phyloP scores from a whole-genome alignment of 2,329 filamentous ascomycete species.

The Neonectria coccinea region DNA sequence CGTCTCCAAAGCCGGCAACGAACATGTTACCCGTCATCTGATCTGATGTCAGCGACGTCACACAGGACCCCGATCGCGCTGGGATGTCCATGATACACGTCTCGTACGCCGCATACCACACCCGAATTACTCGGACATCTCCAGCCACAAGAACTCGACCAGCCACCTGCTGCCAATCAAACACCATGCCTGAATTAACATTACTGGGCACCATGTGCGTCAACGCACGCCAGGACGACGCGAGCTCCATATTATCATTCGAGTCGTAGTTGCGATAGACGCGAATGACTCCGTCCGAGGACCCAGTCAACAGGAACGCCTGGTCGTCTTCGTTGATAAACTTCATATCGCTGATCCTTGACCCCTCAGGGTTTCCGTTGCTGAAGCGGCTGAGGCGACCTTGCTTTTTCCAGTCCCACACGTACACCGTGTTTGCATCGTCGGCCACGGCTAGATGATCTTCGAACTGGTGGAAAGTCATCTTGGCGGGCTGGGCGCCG shows the following conservation, averaged over 20 bases:
- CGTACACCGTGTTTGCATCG: slow-evolving; percentile 87
- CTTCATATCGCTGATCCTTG: slow-evolving; percentile 91
- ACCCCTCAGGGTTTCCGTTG: slow-evolving; percentile 92
- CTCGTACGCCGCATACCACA: slow-evolving; percentile 96
- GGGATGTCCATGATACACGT: slow-evolving; percentile 94
- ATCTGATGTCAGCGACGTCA: slow-evolving; percentile 95
- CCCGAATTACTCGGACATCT: slow-evolving; percentile 92
- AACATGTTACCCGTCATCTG: slow-evolving; percentile 98
- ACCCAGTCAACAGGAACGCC: slow-evolving; percentile 92
- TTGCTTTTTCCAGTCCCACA: slow-evolving; percentile 93
- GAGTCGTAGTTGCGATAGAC: slow-evolving; percentile 94
- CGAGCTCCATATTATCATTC: slow-evolving; percentile 80
- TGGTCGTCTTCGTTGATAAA: slow-evolving; percentile 99
- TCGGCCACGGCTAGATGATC: slow-evolving; percentile 95
- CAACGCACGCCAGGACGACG: slow-evolving; percentile 90
- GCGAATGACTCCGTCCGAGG: slow-evolving; percentile 93
- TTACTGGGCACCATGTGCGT: slow-evolving; percentile 95
- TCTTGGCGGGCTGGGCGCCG: slow-evolving; percentile 86
- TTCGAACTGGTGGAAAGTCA: slow-evolving; percentile 98
- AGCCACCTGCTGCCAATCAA: slow-evolving; percentile 99
- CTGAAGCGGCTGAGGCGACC: slow-evolving; percentile 85
- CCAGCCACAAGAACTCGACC: slow-evolving; percentile 95
- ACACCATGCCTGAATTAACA: slow-evolving; percentile 93
- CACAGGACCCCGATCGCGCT: slow-evolving; percentile 92
- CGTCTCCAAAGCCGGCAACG: slow-evolving; percentile 95